Conservation (phyloP, 2,329 filamentous ascomycete species). For the Aspergillus pseudoviridinutans region DNA sequence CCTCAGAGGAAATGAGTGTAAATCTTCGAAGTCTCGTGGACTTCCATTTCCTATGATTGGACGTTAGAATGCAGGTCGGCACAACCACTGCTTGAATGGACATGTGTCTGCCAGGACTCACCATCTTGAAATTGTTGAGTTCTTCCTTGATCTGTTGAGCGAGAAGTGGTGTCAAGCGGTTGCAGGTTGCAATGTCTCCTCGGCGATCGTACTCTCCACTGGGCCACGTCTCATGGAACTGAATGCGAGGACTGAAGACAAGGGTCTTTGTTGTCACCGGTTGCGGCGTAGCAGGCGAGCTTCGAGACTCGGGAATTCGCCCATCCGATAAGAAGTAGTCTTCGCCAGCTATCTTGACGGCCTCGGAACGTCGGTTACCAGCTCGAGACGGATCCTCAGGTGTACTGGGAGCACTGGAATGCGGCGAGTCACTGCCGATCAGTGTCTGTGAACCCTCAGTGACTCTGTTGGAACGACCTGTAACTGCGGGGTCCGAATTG, state of each 20-base stretch:
- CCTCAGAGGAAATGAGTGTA: slow-evolving; percentile 99
- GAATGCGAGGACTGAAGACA: slow-evolving; percentile 82
- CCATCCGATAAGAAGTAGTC: slow-evolving; percentile 85
- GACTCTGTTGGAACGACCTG: slow-evolving; percentile 64
- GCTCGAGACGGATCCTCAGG: slow-evolving; percentile 66
- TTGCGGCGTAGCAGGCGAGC: slow-evolving; percentile 73
- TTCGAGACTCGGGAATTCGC: slow-evolving; percentile 70
- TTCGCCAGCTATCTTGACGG: slow-evolving; percentile 71
- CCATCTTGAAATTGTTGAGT: slow-evolving; percentile 99
- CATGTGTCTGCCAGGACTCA: slow-evolving; percentile 43
- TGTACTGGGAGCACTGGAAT: slow-evolving; percentile 82
- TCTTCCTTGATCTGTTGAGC: slow-evolving; percentile 99
- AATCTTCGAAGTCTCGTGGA: slow-evolving; percentile 97
- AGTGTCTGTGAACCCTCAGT: slow-evolving; percentile 59
- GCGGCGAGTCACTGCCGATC: slow-evolving; percentile 69
- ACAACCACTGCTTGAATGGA: background rate
- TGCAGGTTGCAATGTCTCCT: slow-evolving; percentile 95
- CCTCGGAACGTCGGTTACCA: slow-evolving; percentile 63
- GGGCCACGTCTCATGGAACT: slow-evolving; percentile 96
- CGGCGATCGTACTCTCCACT: slow-evolving; percentile 92
- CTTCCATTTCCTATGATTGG: slow-evolving; percentile 87
- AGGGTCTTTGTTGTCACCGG: slow-evolving; percentile 48
- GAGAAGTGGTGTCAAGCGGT: slow-evolving; percentile 91
- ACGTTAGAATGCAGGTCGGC: background rate
- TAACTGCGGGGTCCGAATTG: slow-evolving; percentile 58